Conservation (phyloP, 1,139 yeast species). For the Ogataea hybrid region DNA sequence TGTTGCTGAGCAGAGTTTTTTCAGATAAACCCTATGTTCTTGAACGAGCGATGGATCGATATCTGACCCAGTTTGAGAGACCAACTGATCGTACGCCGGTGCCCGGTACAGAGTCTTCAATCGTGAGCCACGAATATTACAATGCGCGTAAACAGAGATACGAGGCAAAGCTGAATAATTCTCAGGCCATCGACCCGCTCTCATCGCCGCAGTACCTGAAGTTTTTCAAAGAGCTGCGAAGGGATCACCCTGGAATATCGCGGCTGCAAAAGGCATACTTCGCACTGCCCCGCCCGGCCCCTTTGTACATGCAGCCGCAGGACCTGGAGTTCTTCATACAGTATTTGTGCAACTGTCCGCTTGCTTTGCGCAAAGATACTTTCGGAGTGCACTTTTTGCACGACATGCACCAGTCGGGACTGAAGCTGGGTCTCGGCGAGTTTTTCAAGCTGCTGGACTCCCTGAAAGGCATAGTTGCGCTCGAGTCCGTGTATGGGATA, state of each 20-base stretch:
- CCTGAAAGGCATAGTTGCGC: background rate
- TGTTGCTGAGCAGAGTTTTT: too few species aligned
- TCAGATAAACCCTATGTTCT: too few species aligned
- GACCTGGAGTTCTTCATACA: background rate
- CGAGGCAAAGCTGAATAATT: background rate
- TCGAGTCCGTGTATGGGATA: background rate
- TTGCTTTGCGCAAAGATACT: background rate
- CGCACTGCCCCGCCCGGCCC: background rate
- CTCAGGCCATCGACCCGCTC: background rate
- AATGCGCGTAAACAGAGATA: background rate
- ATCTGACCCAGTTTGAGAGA: too few species aligned
- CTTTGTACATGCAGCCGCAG: background rate
- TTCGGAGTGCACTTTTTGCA: background rate
- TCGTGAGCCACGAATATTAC: too few species aligned
- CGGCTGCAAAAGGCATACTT: background rate
- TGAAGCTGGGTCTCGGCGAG: background rate
- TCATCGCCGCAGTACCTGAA: background rate
- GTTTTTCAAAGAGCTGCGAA: background rate
- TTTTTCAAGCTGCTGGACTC: background rate
- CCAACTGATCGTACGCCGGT: too few species aligned
- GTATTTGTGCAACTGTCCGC: background rate
- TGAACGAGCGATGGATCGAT: too few species aligned
- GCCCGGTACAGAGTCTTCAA: too few species aligned
- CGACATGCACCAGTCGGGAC: background rate
- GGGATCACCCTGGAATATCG: background rate